A percentile compares a stretch with the other conserved stretches of the same genome.
Evolutionary conservation across 345 rosid species (phyloP).

Genomic region (Corymbia maculata): DNA sequence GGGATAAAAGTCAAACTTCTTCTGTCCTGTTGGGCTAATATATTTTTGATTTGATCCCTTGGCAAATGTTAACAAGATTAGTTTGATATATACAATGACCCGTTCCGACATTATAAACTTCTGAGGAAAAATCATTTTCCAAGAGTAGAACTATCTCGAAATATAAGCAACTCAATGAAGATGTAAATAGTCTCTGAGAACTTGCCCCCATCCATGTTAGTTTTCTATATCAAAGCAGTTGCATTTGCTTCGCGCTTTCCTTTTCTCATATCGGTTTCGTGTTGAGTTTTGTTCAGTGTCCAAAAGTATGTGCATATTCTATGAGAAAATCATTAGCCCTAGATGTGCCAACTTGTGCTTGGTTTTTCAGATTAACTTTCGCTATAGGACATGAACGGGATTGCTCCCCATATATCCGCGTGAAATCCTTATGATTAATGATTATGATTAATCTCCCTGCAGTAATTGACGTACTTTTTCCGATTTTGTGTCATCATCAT

Average conservation of each 20-base stretch:
- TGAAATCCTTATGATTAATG: background rate
- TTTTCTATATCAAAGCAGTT: background rate
- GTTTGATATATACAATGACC: background rate
- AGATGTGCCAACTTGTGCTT: background rate
- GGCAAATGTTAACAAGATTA: background rate
- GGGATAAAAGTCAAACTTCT: background rate
- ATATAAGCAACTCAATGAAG: background rate
- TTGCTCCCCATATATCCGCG: background rate
- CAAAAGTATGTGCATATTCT: background rate
- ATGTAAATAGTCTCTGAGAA: background rate
- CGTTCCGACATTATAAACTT: background rate
- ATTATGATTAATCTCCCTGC: background rate
- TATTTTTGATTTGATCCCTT: background rate
- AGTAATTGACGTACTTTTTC: background rate
- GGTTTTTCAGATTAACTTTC: background rate
- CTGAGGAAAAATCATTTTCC: background rate
- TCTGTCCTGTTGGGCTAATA: background rate
- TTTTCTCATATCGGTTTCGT: background rate
- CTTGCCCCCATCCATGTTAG: background rate
- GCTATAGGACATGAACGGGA: background rate
- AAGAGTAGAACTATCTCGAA: background rate
- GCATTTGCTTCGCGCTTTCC: background rate
- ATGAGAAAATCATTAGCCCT: background rate
- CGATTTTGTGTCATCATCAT: background rate
- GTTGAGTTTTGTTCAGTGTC: background rate